phyloP scores from a whole-genome alignment of 306 rosid species.

The Dalbergia cochinchinensis region DNA sequence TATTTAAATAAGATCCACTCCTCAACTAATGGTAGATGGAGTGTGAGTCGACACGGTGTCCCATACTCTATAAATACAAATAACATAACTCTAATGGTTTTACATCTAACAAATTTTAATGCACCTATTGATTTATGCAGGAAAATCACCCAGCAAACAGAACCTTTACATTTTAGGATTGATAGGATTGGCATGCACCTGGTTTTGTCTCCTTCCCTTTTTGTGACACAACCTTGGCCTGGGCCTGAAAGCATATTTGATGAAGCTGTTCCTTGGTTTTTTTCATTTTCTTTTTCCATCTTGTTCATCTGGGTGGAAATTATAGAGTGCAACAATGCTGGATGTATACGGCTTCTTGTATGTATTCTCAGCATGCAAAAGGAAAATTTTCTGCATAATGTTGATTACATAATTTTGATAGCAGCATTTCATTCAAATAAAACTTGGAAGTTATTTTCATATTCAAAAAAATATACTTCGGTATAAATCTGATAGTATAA shows the following conservation, averaged over 20 bases:
- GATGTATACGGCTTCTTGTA: background rate
- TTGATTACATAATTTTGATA: background rate
- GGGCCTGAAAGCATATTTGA: constrained; percentile 42
- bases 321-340: constrained; percentile 31
- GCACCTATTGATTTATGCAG: constrained; percentile 53
- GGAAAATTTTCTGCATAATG: constrained; percentile 6
- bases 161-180: constrained; percentile 34
- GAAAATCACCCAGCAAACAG: constrained; percentile 59
- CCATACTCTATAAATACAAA: too few species aligned
- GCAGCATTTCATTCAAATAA: constrained; percentile 13
- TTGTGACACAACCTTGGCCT: constrained; percentile 44
- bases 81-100: too few species aligned
- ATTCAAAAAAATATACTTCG: too few species aligned
- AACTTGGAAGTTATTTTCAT: background rate
- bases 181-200: constrained; percentile 53
- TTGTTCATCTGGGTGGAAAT: constrained; percentile 46
- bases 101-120: background rate
- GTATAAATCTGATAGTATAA: too few species aligned
- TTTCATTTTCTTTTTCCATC: constrained; percentile 28
- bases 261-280: constrained; percentile 40
- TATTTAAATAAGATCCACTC: too few species aligned
- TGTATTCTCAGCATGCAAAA: constrained; percentile 27
- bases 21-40: too few species aligned
- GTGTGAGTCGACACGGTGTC: too few species aligned
- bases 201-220: constrained; percentile 56